Conservation (phyloP, 257 asterid species). For the Solanum appendiculatum region DNA sequence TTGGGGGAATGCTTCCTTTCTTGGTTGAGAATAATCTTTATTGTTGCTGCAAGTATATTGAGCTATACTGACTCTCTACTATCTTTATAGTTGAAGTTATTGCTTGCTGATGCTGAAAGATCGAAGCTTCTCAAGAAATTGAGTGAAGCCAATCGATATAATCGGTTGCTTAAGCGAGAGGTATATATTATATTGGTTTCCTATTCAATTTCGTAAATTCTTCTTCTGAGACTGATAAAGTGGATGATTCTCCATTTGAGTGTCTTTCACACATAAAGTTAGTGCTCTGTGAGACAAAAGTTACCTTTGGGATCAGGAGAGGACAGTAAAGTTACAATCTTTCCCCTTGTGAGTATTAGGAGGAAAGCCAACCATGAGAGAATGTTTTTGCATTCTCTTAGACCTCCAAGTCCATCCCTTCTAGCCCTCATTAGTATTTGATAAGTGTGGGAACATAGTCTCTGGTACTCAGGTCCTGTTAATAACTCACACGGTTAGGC, state of each 20-base stretch:
- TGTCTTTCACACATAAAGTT: not conserved
- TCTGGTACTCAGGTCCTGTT: not conserved
- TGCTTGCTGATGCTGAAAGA: conserved; percentile 74
- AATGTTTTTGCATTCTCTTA: not conserved
- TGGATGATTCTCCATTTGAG: not conserved
- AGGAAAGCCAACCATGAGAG: not conserved
- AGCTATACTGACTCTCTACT: not conserved
- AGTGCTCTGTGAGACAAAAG: not conserved
- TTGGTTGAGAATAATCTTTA: not conserved
- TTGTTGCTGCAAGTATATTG: not conserved
- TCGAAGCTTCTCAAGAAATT: conserved; percentile 59
- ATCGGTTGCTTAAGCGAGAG: conserved; percentile 79
- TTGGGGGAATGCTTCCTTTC: not conserved
- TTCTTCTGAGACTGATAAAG: not conserved
- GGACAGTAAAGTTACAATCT: not conserved
- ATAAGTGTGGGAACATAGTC: not conserved
- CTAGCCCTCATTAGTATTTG: not conserved
- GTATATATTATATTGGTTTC: conserved; percentile 16
- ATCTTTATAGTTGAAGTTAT: conserved; percentile 48
- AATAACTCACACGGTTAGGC: not conserved
- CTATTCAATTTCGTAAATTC: not conserved
- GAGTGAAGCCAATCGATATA: conserved; percentile 88
- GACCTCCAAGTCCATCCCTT: not conserved
- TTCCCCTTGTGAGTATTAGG: not conserved
- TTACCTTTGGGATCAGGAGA: not conserved